A percentile compares a stretch with the other conserved stretches of the same genome.
Conservation (phyloP, 768 basidiomycete species). For the Calocybe gangraenosa region DNA sequence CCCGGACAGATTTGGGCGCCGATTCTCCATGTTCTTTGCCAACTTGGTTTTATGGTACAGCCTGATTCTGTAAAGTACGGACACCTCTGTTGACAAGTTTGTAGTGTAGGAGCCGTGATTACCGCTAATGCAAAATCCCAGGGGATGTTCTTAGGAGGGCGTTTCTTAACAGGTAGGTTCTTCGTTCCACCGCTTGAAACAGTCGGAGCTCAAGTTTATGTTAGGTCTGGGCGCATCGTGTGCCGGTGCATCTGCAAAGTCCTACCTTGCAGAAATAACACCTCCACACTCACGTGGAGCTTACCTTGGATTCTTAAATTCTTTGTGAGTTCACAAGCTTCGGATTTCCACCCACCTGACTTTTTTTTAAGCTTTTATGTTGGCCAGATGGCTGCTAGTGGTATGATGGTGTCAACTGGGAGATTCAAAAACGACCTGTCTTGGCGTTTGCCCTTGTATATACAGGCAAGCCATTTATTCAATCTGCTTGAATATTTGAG, state of each 20-base stretch:
- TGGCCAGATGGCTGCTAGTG: slow-evolving; percentile 51
- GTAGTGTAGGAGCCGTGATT: slow-evolving; percentile 41
- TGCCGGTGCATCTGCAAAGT: slow-evolving; percentile 46
- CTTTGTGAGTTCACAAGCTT: slow-evolving; percentile 31
- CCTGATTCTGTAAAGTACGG: neutral
- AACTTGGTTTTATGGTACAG: slow-evolving; percentile 42
- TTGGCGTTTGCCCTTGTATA: slow-evolving; percentile 48
- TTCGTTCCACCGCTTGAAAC: neutral
- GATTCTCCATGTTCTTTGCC: slow-evolving; percentile 46
- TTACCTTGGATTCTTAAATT: slow-evolving; percentile 48
- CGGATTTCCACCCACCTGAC: neutral
- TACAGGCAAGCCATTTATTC: slow-evolving; percentile 30
- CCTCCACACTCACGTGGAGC: slow-evolving; percentile 45
- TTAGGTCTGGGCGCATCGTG: slow-evolving; percentile 36
- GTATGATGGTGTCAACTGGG: slow-evolving; percentile 52
- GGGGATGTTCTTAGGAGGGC: slow-evolving; percentile 43
- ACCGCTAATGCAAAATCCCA: slow-evolving; percentile 43
- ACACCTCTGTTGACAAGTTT: neutral
- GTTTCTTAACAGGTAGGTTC: slow-evolving; percentile 43
- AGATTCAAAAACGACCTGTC: slow-evolving; percentile 34
- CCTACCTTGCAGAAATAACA: slow-evolving; percentile 47
- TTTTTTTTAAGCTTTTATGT: slow-evolving; percentile 37
- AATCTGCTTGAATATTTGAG: neutral
- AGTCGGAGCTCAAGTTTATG: too few species aligned
- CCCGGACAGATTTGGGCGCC: slow-evolving; percentile 45